Conservation (phyloP, 1,139 yeast genomes). For the Kurtzmaniella quercitrusa region DNA sequence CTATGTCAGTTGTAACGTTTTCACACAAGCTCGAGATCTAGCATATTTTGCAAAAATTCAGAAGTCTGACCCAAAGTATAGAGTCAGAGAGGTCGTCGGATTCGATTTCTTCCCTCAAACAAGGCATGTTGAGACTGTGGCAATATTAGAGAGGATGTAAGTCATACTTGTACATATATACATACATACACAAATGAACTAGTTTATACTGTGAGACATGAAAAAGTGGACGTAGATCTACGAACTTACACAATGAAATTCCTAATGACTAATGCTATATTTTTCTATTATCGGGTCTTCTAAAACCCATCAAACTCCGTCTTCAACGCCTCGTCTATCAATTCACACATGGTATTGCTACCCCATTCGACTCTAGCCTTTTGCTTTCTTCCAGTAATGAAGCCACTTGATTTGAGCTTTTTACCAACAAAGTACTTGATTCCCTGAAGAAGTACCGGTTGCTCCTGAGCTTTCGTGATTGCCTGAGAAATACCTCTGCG, state of each 20-base stretch:
- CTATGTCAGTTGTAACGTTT: slow-evolving; percentile 44
- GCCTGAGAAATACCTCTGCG: slow-evolving; percentile 53
- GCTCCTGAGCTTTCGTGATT: slow-evolving; percentile 59
- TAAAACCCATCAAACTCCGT: slow-evolving; percentile 3
- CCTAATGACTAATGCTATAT: not conserved
- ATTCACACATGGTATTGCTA: slow-evolving; percentile 47
- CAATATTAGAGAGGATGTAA: slow-evolving; percentile 23
- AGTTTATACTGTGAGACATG: too few species aligned
- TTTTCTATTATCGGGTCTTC: not conserved
- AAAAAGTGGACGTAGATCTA: too few species aligned
- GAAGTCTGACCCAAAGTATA: slow-evolving; percentile 16
- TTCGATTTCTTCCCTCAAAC: slow-evolving; percentile 50
- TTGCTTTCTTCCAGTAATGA: slow-evolving; percentile 58
- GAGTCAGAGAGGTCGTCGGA: slow-evolving; percentile 30
- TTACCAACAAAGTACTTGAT: slow-evolving; percentile 63
- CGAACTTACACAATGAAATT: too few species aligned
- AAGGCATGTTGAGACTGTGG: slow-evolving; percentile 43
- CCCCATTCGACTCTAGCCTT: slow-evolving; percentile 70
- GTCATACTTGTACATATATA: slow-evolving; percentile 7
- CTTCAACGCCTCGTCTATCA: slow-evolving; percentile 46
- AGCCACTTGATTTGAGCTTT: slow-evolving; percentile 46
- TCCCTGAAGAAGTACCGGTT: slow-evolving; percentile 63
- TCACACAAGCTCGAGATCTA: slow-evolving; percentile 45
- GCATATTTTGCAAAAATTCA: slow-evolving; percentile 24
- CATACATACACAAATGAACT: not conserved